phyloP scores from a whole-genome alignment of 352 stramenopile species.

The Phytophthora cryptogea region DNA sequence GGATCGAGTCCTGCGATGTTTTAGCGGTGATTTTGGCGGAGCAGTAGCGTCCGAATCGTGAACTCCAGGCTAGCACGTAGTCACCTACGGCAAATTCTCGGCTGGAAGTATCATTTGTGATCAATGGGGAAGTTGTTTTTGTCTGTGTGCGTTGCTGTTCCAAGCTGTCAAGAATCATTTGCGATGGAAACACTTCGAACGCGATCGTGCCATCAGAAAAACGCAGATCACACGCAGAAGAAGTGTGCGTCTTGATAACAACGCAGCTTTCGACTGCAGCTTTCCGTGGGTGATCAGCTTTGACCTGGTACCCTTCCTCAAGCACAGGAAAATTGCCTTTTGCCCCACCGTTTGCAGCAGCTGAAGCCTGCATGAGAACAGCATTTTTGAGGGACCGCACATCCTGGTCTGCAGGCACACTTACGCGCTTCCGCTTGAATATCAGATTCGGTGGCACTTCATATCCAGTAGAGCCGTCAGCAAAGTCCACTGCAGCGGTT shows the following conservation, averaged over 20 bases:
- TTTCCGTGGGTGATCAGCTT: slow-evolving; percentile 69
- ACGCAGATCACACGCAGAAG: slow-evolving; percentile 65
- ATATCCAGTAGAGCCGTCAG: slow-evolving; percentile 76
- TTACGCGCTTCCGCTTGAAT: slow-evolving; percentile 52
- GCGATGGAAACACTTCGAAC: slow-evolving; percentile 76
- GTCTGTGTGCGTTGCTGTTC: slow-evolving; percentile 21
- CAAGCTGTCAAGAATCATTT: slow-evolving; percentile 72
- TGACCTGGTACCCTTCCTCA: slow-evolving; percentile 75
- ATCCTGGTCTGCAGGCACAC: slow-evolving; percentile 51
- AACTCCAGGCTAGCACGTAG: slow-evolving; percentile 77
- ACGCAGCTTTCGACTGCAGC: slow-evolving; percentile 67
- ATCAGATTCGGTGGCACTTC: slow-evolving; percentile 61
- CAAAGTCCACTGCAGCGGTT: slow-evolving; percentile 76
- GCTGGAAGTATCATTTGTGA: slow-evolving; percentile 11
- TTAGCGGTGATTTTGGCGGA: slow-evolving; percentile 52
- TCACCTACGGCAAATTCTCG: slow-evolving; percentile 43
- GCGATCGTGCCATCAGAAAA: slow-evolving; percentile 81
- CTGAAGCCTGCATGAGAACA: slow-evolving; percentile 67
- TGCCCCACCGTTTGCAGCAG: slow-evolving; percentile 10
- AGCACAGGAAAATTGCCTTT: slow-evolving; percentile 34
- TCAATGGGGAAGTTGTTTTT: slow-evolving; percentile 8
- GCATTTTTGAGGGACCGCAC: slow-evolving; percentile 77
- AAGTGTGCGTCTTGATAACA: slow-evolving; percentile 68
- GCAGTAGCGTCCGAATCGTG: slow-evolving; percentile 71
- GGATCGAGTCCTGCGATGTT: slow-evolving; percentile 26